Conservation (phyloP, 2,329 filamentous ascomycete genomes). For the Pezicula carpinea region DNA sequence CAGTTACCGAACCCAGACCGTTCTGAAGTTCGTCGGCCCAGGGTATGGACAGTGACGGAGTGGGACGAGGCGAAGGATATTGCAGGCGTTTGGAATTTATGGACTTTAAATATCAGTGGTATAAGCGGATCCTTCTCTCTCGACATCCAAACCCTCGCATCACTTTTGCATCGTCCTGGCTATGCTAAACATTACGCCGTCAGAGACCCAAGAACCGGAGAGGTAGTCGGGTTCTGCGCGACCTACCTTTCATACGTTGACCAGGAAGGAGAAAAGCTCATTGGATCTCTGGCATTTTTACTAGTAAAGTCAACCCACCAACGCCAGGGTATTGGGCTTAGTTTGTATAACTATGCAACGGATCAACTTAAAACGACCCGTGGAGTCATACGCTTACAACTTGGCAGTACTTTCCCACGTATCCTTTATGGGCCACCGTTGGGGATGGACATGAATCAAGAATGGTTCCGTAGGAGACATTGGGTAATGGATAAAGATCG, state of each 20-base stretch:
- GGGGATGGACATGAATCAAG: constrained; percentile 32
- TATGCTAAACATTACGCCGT: constrained; percentile 55
- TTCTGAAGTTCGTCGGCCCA: constrained; percentile 6
- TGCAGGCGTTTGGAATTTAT: constrained; percentile 19
- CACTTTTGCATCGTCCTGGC: constrained; percentile 47
- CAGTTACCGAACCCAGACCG: background rate
- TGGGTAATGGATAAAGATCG: constrained; percentile 44
- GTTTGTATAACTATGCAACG: constrained; percentile 48
- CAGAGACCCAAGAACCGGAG: constrained; percentile 37
- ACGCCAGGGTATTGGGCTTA: constrained; percentile 46
- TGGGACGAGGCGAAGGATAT: constrained; percentile 26
- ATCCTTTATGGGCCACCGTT: constrained; percentile 49
- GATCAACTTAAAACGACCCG: constrained; percentile 43
- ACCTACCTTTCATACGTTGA: constrained; percentile 56
- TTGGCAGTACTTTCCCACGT: constrained; percentile 55
- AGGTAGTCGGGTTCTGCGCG: constrained; percentile 53
- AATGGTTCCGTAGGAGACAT: constrained; percentile 50
- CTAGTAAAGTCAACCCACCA: constrained; percentile 46
- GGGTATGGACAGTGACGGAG: constrained; percentile 26
- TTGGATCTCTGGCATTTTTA: constrained; percentile 51
- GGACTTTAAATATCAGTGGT: constrained; percentile 19
- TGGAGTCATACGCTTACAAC: constrained; percentile 48
- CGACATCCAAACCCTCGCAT: constrained; percentile 35
- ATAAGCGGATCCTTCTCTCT: constrained; percentile 39
- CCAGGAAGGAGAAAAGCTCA: constrained; percentile 44